Percentiles rank a stretch among this genome's conserved stretches.
Evolutionary conservation across 148 eudicot genomes (phyloP).

Genomic region (Rhododendron molle): DNA sequence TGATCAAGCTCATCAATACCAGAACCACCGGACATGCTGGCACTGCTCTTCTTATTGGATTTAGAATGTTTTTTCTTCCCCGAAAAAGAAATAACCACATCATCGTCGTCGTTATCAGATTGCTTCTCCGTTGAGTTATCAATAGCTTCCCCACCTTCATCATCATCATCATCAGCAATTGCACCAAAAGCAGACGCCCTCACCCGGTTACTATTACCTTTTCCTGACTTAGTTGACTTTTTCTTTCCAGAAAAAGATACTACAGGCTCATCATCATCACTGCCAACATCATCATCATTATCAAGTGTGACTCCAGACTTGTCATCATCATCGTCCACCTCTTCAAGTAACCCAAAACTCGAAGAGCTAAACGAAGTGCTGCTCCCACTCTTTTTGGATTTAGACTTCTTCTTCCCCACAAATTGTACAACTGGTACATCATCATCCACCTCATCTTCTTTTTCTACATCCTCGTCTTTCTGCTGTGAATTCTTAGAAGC

Average conservation of each 20-base stretch:
- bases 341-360: conserved; percentile 52
- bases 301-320: conserved; percentile 18
- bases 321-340: conserved; percentile 35
- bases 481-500: conserved; percentile 32
- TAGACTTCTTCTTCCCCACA: conserved; percentile 61
- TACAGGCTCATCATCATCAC: conserved; percentile 35
- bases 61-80: conserved; percentile 66
- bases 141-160: conserved; percentile 19
- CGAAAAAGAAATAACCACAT: conserved; percentile 42
- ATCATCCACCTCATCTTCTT: conserved; percentile 29
- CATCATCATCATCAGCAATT: conserved; percentile 47
- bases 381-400: conserved; percentile 40
- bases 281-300: conserved; percentile 36
- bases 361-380: conserved; percentile 29
- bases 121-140: conserved; percentile 27
- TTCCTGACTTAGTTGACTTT: conserved; percentile 32
- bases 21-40: conserved; percentile 17
- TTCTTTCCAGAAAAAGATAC: conserved; percentile 32
- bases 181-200: conserved; percentile 44
- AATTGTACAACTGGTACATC: conserved; percentile 24
- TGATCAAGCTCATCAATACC: conserved; percentile 30
- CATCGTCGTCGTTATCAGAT: conserved; percentile 46
- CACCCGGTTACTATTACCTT: conserved; percentile 27
- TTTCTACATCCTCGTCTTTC: conserved; percentile 45
- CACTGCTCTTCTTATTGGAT: conserved; percentile 33